Conservation (phyloP, 2,329 filamentous ascomycete species). For the Blastomyces gilchristii region DNA sequence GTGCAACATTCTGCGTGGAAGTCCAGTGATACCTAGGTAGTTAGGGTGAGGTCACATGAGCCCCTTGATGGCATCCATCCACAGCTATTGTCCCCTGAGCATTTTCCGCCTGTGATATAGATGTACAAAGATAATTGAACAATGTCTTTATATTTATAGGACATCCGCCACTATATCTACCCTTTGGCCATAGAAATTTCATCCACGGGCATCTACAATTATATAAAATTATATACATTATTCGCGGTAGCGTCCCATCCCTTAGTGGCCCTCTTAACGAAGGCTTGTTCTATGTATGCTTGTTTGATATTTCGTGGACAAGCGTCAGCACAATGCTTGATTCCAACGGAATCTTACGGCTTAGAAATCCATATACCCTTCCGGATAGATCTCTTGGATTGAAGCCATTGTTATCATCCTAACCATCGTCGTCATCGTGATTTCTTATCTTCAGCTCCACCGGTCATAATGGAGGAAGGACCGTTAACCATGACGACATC, state of each 20-base stretch:
- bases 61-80: background rate
- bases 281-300: background rate
- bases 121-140: background rate
- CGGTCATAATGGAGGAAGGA: background rate
- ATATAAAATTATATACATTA: background rate
- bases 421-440: background rate
- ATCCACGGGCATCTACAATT: background rate
- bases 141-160: background rate
- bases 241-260: background rate
- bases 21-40: too few relatives aligned
- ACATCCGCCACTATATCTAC: background rate
- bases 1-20: background rate
- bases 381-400: background rate
- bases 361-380: background rate
- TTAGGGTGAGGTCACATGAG: background rate
- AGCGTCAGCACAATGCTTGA: background rate
- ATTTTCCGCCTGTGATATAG: too few relatives aligned
- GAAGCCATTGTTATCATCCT: background rate
- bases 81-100: too few relatives aligned
- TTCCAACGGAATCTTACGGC: background rate
- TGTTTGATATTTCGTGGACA: background rate
- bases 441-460: slow-evolving; percentile 4
- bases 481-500: background rate
- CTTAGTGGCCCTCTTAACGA: background rate
- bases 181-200: background rate